Evolutionary conservation across 1,284 basidiomycete genomes (phyloP).

Genomic region (Tylopilus orsonianus): DNA sequence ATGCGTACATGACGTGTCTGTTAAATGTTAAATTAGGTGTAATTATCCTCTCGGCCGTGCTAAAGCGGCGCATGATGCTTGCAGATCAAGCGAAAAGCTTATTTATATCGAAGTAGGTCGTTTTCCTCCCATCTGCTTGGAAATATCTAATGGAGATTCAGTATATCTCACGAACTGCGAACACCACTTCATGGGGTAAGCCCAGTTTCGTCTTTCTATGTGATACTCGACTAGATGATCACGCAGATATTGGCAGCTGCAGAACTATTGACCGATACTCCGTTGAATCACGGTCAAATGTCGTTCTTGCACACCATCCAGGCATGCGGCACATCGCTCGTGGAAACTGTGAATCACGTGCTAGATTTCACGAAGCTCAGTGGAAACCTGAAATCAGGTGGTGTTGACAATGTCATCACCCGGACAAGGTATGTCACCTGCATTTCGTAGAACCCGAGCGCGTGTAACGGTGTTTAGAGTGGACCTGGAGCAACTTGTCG

Average conservation of each 20-base stretch:
- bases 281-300: constrained; percentile 76
- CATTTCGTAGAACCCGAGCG: not conserved
- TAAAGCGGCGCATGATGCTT: constrained; percentile 90
- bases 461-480: constrained; percentile 47
- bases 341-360: constrained; percentile 94
- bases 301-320: constrained; percentile 90
- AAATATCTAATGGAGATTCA: constrained; percentile 33
- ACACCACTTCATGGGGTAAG: constrained; percentile 85
- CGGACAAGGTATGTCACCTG: constrained; percentile 50
- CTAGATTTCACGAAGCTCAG: constrained; percentile 95
- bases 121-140: not conserved
- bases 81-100: constrained; percentile 92
- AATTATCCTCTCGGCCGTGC: constrained; percentile 90
- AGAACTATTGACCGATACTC: constrained; percentile 83
- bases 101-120: constrained; percentile 82
- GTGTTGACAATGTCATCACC: constrained; percentile 71
- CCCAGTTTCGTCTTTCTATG: not conserved
- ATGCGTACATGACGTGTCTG: constrained; percentile 8
- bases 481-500: constrained; percentile 87
- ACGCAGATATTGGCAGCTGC: constrained; percentile 83
- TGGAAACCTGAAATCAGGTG: constrained; percentile 78
- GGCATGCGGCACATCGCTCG: constrained; percentile 82
- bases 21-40: constrained; percentile 54
- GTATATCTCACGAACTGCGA: constrained; percentile 92
- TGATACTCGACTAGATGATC: constrained; percentile 1